phyloP scores from a whole-genome alignment of 306 rosid species.

The Casuarina glauca region DNA sequence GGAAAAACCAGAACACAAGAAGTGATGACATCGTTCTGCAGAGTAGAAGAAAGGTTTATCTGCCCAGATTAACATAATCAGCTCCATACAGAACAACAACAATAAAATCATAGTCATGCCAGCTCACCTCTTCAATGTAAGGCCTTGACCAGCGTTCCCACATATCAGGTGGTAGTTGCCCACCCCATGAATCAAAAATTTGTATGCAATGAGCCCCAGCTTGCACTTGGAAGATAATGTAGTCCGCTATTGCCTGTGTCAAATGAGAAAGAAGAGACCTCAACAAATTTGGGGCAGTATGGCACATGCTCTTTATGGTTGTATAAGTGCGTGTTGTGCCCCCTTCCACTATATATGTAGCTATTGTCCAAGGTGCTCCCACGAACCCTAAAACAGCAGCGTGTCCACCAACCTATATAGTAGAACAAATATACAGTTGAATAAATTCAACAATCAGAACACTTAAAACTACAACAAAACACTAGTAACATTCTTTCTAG shows the following conservation, averaged over 20 bases:
- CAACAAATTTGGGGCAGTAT: conserved; percentile 84
- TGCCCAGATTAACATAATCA: neutral
- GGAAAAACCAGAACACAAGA: conserved; percentile 7
- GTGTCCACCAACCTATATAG: conserved; percentile 65
- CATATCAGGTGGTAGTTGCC: conserved; percentile 89
- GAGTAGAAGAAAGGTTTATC: conserved; percentile 7
- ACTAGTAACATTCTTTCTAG: conserved; percentile 9
- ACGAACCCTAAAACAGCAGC: conserved; percentile 98
- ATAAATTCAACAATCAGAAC: neutral
- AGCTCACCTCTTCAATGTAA: conserved; percentile 75
- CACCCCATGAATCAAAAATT: conserved; percentile 99
- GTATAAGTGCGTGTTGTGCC: conserved; percentile 86
- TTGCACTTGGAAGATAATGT: conserved; percentile 78
- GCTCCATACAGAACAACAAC: neutral
- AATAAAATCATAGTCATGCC: neutral
- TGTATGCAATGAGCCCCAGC: conserved; percentile 98
- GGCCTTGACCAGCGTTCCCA: conserved; percentile 99
- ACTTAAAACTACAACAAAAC: neutral
- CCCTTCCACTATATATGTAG: conserved; percentile 97
- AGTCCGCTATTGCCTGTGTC: conserved; percentile 81
- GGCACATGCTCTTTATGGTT: conserved; percentile 93
- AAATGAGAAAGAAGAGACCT: conserved; percentile 84
- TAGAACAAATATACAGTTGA: conserved; percentile 10
- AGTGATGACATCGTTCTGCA: conserved; percentile 17
- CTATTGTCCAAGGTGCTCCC: conserved; percentile 99